Base-by-base conservation (phyloP, 2,329 filamentous ascomycete genomes). In the Clathrospora elynae region DNA sequence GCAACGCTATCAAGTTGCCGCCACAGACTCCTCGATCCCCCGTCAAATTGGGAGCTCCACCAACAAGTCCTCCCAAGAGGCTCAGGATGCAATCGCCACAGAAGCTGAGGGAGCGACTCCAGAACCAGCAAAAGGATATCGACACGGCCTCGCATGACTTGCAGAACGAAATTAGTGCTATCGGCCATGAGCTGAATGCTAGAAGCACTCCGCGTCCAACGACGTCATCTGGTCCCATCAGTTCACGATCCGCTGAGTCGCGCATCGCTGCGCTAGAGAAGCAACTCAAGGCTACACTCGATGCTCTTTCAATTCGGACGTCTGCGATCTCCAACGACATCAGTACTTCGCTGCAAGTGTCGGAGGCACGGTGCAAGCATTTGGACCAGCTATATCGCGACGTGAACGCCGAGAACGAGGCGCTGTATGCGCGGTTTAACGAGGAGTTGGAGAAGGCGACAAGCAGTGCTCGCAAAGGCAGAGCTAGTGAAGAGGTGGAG, bases 321-420 rank as follows among this genome's bases (percentile, higher is more conserved):
- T 33, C 53, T 1, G 73, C 77, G 3, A 78, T 95, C 35, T 82
- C 87, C 48, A 76, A 75, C 19, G 90, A 95, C 53, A 75, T 95
- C 55, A 83, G 89, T 28, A 82, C 76, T 13, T 85, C 84, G 1
- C 76, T 96, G 10, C 79, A 82, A 58, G 83, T 89, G 2, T 84
- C 82, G 10, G 90, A 96, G 66, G 80, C 80, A 46, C 91, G 93
- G 59, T 85, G 86, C 46, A 87, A 85, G 58, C 86, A 87, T 26
- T 82, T 96, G 38, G 91, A 96, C 66, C 88, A 95, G 71, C 75
- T 96, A 36, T 95, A 95, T 73, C 87, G 89, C 53, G 90, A 96
- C 63, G 82, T 85, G 11, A 90, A 85, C 58, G 88, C 89, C 0
- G 92, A 97, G 75, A 97, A 96, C 59, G 91, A 96, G 72, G 81